Conservation (phyloP, 768 basidiomycete species). For the Neoboletus magnificus region DNA sequence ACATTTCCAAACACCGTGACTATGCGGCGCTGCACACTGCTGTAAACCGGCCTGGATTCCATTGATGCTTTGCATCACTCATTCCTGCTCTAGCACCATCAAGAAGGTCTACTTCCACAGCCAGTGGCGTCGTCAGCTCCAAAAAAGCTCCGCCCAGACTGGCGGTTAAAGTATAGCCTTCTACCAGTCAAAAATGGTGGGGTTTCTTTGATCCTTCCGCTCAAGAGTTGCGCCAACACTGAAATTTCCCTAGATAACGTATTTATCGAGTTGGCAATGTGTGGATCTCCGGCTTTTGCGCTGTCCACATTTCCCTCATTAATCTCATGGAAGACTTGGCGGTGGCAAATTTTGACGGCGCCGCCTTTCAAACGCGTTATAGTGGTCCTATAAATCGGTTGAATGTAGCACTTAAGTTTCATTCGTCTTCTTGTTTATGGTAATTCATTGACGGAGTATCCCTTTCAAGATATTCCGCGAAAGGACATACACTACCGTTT, state of each 20-base stretch:
- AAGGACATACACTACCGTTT: not conserved
- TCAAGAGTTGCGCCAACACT: not conserved
- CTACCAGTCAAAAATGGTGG: not conserved
- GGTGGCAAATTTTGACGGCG: not conserved
- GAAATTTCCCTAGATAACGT: not conserved
- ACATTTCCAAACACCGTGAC: not conserved
- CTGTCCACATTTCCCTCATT: not conserved
- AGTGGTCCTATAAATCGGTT: not conserved
- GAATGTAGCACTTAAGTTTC: not conserved
- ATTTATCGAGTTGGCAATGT: not conserved
- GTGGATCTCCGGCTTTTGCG: not conserved
- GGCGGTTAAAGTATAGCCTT: not conserved
- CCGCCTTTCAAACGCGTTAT: not conserved
- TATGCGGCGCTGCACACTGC: not conserved
- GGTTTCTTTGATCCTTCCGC: not conserved
- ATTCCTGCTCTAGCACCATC: not conserved
- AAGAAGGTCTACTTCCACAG: not conserved
- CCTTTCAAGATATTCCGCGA: not conserved
- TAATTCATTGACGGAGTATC: not conserved
- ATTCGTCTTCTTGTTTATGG: not conserved
- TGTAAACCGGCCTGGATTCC: not conserved
- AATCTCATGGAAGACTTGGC: not conserved
- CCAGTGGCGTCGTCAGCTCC: conserved; percentile 1
- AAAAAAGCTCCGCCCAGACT: not conserved
- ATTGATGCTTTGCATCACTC: not conserved